phyloP scores from a whole-genome alignment of 2,329 filamentous ascomycete species.

The Fonsecaea multimorphosa region DNA sequence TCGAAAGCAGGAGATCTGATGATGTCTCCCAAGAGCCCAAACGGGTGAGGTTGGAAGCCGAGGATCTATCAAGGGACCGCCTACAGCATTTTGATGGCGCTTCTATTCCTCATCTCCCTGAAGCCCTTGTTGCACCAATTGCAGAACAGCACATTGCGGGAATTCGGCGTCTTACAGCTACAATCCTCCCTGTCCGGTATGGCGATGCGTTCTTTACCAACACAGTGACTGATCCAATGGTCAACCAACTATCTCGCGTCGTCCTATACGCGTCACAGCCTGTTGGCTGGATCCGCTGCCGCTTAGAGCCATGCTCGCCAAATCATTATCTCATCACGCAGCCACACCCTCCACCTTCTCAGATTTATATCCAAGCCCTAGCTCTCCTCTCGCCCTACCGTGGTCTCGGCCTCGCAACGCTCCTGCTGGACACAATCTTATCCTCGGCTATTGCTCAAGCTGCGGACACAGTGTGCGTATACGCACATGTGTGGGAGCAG shows the following conservation, averaged over 20 bases:
- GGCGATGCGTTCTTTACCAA: conserved; percentile 66
- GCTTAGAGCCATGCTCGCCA: conserved; percentile 46
- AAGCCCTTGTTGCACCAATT: conserved; percentile 61
- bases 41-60: not conserved
- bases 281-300: conserved; percentile 57
- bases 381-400: conserved; percentile 66
- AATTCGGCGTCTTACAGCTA: conserved; percentile 63
- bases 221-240: conserved; percentile 61
- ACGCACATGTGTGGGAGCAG: conserved; percentile 69
- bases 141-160: conserved; percentile 61
- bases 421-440: conserved; percentile 56
- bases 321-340: not conserved
- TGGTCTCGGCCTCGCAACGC: conserved; percentile 62
- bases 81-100: conserved; percentile 3
- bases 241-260: conserved; percentile 62
- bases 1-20: not conserved
- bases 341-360: conserved; percentile 42
- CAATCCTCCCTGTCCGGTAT: conserved; percentile 67
- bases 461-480: conserved; percentile 52
- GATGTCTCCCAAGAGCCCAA: not conserved
- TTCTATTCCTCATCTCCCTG: conserved; percentile 47
- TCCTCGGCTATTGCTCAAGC: conserved; percentile 35
- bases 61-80: not conserved
- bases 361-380: conserved; percentile 68
- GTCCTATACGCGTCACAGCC: conserved; percentile 60